A percentile compares a stretch with the other conserved stretches of the same genome.
These are phyloP conservation scores for Megacollybia marginata DNA, from an alignment of 768 basidiomycete genomes.

Conservation along the genomic window DNA sequence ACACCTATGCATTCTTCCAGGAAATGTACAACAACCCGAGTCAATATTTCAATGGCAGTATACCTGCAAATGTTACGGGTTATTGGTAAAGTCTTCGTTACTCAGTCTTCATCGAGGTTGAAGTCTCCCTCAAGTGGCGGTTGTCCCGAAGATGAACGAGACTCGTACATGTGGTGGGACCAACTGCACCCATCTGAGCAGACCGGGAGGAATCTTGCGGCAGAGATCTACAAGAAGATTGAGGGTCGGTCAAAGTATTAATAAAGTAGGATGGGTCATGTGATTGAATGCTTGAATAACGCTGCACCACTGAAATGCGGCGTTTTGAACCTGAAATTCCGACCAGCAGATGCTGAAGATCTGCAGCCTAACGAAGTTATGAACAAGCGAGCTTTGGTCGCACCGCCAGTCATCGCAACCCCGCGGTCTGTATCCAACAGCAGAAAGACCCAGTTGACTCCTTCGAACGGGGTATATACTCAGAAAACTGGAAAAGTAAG, in stretches of 20 bases:
- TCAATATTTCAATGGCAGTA: conserved; percentile 15
- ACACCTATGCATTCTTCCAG: conserved; percentile 14
- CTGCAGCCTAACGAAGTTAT: too few species aligned
- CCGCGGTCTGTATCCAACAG: too few species aligned
- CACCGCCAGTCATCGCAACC: too few species aligned
- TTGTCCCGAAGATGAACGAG: not conserved
- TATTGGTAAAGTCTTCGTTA: conserved; percentile 4
- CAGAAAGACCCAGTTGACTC: too few species aligned
- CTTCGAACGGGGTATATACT: too few species aligned
- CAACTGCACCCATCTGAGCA: conserved; percentile 11
- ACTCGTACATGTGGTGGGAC: not conserved
- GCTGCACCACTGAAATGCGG: too few species aligned
- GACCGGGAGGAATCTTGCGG: conserved; percentile 13
- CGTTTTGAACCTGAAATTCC: too few species aligned
- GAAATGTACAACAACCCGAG: conserved; percentile 14
- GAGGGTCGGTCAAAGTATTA: conserved; percentile 6
- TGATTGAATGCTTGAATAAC: too few species aligned
- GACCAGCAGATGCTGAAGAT: too few species aligned
- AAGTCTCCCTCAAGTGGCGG: not conserved
- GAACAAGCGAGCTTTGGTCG: too few species aligned
- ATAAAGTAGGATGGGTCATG: too few species aligned
- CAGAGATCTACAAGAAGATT: conserved; percentile 8
- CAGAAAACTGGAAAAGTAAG: too few species aligned
- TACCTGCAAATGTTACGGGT: conserved; percentile 14
- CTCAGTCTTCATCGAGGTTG: not conserved